Base-by-base conservation (phyloP, 202 grass and related monocot genomes). In the Zizania palustris region DNA sequence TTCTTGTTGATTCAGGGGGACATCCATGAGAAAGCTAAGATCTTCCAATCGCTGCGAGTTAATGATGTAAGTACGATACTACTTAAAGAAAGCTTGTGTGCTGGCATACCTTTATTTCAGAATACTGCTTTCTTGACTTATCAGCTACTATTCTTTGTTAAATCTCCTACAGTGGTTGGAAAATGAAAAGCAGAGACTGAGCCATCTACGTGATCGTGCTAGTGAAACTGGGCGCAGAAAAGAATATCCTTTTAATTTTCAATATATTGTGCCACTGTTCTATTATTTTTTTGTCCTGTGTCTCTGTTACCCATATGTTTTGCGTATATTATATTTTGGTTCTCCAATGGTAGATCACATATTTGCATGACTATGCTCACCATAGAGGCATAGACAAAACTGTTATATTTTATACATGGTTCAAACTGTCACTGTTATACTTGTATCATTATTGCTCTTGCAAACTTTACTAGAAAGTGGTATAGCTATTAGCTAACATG, bases 141-240 rank as follows among this genome's bases (percentile, higher is more conserved):
- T 80, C 46, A 55, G 1, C 33, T 42, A 66, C 69, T 72, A 80
- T 60, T 40, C 10, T 80, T 60, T 85, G 28, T 89, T 88, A 63
- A 80, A 72, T 85, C 59, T 74, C 64, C 70, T 58, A 11, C 73
- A 99, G 96, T 85, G 86, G 87, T 72, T 99, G 58, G 92, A 89
- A 88, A 96, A 73, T 88, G 96, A 99, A 82, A 99, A 93, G 74
- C 84, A 92, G 61, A 83, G 88, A 67, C 69, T 99, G 35, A 91
- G 85, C 72, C 90, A 96, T 92, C 85, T 99, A 62, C 88, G 96
- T 88, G 96, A 99, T 65, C 86, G 96, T 88, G 96, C 96, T 77
- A 99, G 92, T 91, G 96, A 99, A 91, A 91, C 88, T 70, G 96
- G 92, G 34, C 84, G 86, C 48, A 87, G 92, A 89, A 99, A 99